Percentiles rank a stretch among this genome's conserved stretches.
Evolutionary conservation across 2,329 filamentous ascomycete genomes (phyloP).

Genomic region (Colletotrichum sp.): DNA sequence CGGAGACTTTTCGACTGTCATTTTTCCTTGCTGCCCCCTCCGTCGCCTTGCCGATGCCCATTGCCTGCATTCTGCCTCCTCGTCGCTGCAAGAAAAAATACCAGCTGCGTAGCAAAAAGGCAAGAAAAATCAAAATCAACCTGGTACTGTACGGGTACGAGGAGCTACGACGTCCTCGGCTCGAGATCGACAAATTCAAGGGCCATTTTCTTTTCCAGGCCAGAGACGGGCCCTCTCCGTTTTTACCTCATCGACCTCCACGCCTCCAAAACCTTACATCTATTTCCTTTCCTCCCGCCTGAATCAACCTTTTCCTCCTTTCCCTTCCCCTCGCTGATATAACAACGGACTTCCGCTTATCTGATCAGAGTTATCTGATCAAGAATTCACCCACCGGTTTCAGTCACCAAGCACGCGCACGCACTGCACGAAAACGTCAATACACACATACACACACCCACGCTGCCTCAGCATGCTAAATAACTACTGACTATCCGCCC

Average conservation of each 20-base stretch:
- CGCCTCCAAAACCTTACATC: conserved; percentile 1
- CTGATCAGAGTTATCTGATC: conserved; percentile 21
- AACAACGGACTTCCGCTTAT: conserved; percentile 5
- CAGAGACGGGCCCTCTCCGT: background rate
- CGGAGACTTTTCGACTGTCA: conserved; percentile 1
- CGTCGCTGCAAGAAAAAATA: background rate
- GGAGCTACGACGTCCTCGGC: background rate
- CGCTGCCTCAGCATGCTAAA: background rate
- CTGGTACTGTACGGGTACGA: background rate
- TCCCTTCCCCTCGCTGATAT: background rate
- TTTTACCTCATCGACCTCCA: conserved; percentile 8
- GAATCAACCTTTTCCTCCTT: background rate
- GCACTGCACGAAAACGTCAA: background rate
- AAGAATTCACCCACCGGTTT: conserved; percentile 7
- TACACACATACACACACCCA: background rate
- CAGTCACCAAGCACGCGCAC: background rate
- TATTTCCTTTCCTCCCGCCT: background rate
- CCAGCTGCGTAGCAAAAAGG: background rate
- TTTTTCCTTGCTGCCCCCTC: background rate
- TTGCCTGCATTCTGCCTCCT: background rate
- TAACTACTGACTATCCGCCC: conserved; percentile 15
- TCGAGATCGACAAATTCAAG: background rate
- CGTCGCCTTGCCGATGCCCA: background rate
- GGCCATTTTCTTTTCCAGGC: background rate
- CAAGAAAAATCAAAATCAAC: background rate